Evolutionary conservation across 2,329 filamentous ascomycete species (phyloP), one percentile per base, ranked within the genome.

Genomic region (Curvularia verruculosa): DNA sequence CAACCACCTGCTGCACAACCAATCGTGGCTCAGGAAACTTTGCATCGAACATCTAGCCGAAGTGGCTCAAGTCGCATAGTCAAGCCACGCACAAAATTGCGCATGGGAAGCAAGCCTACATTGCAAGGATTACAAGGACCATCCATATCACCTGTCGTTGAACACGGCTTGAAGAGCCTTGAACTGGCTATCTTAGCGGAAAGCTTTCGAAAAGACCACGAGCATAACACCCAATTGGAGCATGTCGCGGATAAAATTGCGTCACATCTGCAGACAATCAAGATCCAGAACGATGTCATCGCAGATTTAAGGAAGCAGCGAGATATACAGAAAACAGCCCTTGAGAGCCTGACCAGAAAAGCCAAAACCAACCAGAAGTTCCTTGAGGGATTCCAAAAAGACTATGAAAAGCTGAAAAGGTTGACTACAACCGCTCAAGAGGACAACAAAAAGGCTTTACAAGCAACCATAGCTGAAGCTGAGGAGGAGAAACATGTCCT

Each of bases 321-420:
- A 6, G 28, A 56, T 3, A 31, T n/a, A 0, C 49, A 64, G 2
- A 34, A 59, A 1, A 39, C 19, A 3, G 41, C 43, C 13, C 4
- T 67, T 3, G 26, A 49, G 5, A 37, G 52, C 7, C 8, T 74
- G 3, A 45, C 51, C 1, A 61, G 65, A 1, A 65, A 59, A 19
- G 60, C 64, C 5, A 67, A 56, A 29, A 63, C 49, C 0, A 59
- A 69, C 26, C 60, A 70, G n/a, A 73, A 64, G 31, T 74, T 59
- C 18, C 57, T 69, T 5, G 47, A 60, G 7, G 73, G 73, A 15
- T 53, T 75, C 15, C 67, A 68, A 19, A 67, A 60, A 10, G 74
- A 76, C 47, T 65, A 69, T 21, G 64, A 65, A 21, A 66, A 60
- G 8, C 15, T 71, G 8, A 66, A 68, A 18, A 61, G 53, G n/a